Evolutionary conservation across 768 basidiomycete genomes (phyloP).

Genomic region (Hypsizygus marmoreus): DNA sequence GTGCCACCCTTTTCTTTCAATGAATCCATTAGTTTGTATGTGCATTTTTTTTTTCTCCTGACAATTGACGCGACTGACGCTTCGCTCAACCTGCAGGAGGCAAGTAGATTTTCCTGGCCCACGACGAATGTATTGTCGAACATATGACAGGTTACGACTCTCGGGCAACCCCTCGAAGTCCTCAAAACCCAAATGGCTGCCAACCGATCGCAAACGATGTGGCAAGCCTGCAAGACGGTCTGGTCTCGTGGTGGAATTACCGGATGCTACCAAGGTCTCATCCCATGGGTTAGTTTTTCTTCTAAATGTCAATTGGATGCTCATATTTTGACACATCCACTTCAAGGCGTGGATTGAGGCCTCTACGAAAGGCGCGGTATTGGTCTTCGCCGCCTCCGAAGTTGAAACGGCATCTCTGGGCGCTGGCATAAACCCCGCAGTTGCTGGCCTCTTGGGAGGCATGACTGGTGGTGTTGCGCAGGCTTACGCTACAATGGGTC

Average conservation of each 20-base stretch:
- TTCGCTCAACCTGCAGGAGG: slow-evolving; percentile 56
- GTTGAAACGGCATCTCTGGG: slow-evolving; percentile 70
- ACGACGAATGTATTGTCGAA: neutral
- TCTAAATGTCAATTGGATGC: slow-evolving; percentile 1
- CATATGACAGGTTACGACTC: slow-evolving; percentile 80
- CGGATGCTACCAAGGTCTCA: slow-evolving; percentile 97
- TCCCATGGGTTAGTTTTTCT: slow-evolving; percentile 81
- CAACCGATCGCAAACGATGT: slow-evolving; percentile 90
- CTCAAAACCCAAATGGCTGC: slow-evolving; percentile 99
- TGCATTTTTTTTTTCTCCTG: slow-evolving; percentile 22
- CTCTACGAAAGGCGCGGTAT: slow-evolving; percentile 95
- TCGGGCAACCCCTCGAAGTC: slow-evolving; percentile 97
- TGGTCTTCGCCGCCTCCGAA: slow-evolving; percentile 95
- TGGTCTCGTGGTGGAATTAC: slow-evolving; percentile 88
- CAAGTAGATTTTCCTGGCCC: slow-evolving; percentile 38
- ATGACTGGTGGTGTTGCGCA: slow-evolving; percentile 98
- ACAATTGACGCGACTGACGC: slow-evolving; percentile 15
- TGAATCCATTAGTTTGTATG: slow-evolving; percentile 50
- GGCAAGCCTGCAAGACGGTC: slow-evolving; percentile 79
- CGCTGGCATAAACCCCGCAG: slow-evolving; percentile 77
- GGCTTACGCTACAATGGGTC: slow-evolving; percentile 99
- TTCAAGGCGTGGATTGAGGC: slow-evolving; percentile 99
- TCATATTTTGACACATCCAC: slow-evolving; percentile 6
- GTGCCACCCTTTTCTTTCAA: slow-evolving; percentile 1
- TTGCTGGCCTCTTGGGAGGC: slow-evolving; percentile 89